Evolutionary conservation across 257 asterid genomes (phyloP), one percentile per base, ranked within the genome.

Genomic region (Nicotiana paniculata): DNA sequence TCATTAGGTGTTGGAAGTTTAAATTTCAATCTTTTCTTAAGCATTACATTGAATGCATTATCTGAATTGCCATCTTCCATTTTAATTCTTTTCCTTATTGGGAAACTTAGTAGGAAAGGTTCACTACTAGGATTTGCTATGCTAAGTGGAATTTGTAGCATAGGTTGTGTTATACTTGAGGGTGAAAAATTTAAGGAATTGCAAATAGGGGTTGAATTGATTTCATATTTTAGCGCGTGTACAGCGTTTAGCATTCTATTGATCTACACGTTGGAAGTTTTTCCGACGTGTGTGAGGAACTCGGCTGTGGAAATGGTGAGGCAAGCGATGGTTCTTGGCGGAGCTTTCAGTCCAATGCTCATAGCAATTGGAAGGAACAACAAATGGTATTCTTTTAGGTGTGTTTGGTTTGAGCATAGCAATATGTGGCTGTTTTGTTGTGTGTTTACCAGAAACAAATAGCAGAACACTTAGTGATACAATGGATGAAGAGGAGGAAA

Each of bases 31-130:
- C 82, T 93, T 2, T 94, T 91, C 69, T 24, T 86, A n/a, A 93
- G 94, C 77, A 92, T 89, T 26, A 77, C 93, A 0, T 18, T 91
- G 0, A 94, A 91, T 57, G 98, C 97, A 0, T 1, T 87, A 0
- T 77, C 88, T 0, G 98, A 93, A 64, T 77, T 94, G 9, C 98
- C 97, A 6, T 91, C 97, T 26, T 82, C 93, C 0, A 30, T 91
- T 0, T 1, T 84, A 2, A 85, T 91, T 3, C 82, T 87, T 37
- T 0, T 88, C 1, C 72, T 92, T 0, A 85, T 92, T 3, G 92
- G 85, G 3, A 88, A 82, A n/a, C 28, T 87, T 8, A 83, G 85
- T 68, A 55, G 97, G 12, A 89, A 81, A 78, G 83, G 48, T 1
- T 70, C 88, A 9, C 26, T 92, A 0, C 0, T 88, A 11, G 90